phyloP scores from a whole-genome alignment of 2,329 filamentous ascomycete genomes.

The Neonectria hederae region DNA sequence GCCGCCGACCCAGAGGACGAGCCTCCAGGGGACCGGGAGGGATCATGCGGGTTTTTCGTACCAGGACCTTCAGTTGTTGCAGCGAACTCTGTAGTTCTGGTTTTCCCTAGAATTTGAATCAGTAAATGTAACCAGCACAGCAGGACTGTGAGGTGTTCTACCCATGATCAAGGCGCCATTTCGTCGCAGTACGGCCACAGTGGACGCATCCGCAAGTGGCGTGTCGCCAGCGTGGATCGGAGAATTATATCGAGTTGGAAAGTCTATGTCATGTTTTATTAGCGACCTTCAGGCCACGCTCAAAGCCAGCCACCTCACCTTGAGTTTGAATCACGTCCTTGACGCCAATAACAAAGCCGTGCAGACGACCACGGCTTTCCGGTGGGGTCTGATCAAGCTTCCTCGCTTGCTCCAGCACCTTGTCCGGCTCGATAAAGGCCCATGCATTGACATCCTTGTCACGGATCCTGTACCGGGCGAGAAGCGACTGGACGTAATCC shows the following conservation, averaged over 20 bases:
- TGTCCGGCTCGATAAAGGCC: slow-evolving; percentile 55
- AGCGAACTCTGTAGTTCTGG: slow-evolving; percentile 70
- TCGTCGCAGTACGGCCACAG: slow-evolving; percentile 57
- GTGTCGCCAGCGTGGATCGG: slow-evolving; percentile 58
- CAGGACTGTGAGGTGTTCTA: not conserved
- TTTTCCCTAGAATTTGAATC: slow-evolving; percentile 52
- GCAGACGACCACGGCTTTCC: slow-evolving; percentile 60
- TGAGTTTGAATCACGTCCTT: slow-evolving; percentile 69
- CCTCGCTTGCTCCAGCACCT: slow-evolving; percentile 58
- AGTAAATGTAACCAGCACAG: not conserved
- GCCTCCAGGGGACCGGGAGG: slow-evolving; percentile 69
- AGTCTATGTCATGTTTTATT: slow-evolving; percentile 47
- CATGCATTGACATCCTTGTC: slow-evolving; percentile 59
- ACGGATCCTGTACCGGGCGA: slow-evolving; percentile 54
- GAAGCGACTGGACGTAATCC: slow-evolving; percentile 58
- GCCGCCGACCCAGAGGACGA: slow-evolving; percentile 74
- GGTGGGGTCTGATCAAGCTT: slow-evolving; percentile 58
- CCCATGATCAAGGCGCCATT: slow-evolving; percentile 52
- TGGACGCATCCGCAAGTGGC: slow-evolving; percentile 57
- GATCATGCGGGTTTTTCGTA: slow-evolving; percentile 71
- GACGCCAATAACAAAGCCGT: slow-evolving; percentile 65
- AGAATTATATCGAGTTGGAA: slow-evolving; percentile 65
- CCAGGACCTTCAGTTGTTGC: slow-evolving; percentile 60
- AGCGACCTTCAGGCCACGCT: not conserved
- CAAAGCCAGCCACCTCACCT: slow-evolving; percentile 43